Evolutionary conservation across 192 early-diverging fungal species (phyloP), one percentile per base, ranked within the genome.

Genomic region (Bifiguratus adelaidae): DNA sequence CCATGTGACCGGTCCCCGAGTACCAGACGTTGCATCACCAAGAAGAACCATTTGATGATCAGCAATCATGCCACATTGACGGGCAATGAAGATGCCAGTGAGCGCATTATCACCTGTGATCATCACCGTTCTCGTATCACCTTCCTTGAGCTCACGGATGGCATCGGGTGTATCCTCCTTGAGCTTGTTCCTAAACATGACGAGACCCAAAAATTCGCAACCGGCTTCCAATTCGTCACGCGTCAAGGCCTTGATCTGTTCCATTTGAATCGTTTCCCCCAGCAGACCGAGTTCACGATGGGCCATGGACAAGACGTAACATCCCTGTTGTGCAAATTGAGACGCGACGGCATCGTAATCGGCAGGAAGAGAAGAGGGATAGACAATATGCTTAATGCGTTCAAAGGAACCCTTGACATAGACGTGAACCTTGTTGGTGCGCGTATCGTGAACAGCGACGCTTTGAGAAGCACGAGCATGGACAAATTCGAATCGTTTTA

Each of bases 321-420:
- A 83, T 7, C 88, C 88, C 42, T 82, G 65, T 36, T 64, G 55
- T 4, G 88, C 84, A 58, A 77, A 78, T 24, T 60, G 37, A 11
- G 69, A 63, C 1, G 85, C 65, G 15, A 66, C 59, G 8, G 33
- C 13, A 29, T 79, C 73, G 41, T 80, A 85, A 53, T 81, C 61
- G 3, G 26, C 50, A 0, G 86, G 86, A 15, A 80, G 16, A 7
- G 62, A 61, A 1, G 50, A 41, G 1, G 61, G 42, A 29, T 55
- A 47, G 23, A 68, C 57, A 13, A 84, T 56, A 33, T 64, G 67
- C 40, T 61, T 59, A 30, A 89, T 52, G 44, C 73, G 75, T 66
- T 89, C 86, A 55, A 84, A 87, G 3, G 86, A 89, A 9, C 85
- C 85, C 61, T 88, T 88, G 41, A 83, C 63, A 58, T 70, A 87